A percentile compares a stretch with the other conserved stretches of the same genome.
phyloP scores from a whole-genome alignment of 208 protist genomes.

The Trypanosoma lewisi region DNA sequence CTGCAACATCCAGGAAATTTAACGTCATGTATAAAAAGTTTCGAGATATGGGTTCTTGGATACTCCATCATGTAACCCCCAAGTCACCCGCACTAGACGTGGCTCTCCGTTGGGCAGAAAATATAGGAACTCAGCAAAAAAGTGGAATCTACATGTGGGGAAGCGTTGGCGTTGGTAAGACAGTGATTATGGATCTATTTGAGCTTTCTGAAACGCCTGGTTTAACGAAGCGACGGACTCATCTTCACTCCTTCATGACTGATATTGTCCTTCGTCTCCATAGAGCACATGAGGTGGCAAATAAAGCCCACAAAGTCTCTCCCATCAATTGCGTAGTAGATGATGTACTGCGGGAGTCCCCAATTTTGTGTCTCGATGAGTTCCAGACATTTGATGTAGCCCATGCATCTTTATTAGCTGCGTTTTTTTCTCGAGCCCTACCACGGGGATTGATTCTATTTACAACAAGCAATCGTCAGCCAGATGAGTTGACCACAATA shows the following conservation, averaged over 20 bases:
- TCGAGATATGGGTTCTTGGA: not conserved
- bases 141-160: conserved; percentile 92
- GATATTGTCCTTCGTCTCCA: conserved; percentile 75
- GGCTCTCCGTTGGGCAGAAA: conserved; percentile 42
- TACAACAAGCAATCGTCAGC: conserved; percentile 85
- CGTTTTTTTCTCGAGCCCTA: conserved; percentile 81
- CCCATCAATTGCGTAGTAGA: conserved; percentile 77
- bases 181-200: conserved; percentile 94
- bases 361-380: conserved; percentile 92
- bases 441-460: conserved; percentile 70
- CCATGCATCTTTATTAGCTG: conserved; percentile 72
- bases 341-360: conserved; percentile 66
- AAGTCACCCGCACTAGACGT: conserved; percentile 27
- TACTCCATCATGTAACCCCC: conserved; percentile 18
- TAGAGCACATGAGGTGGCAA: conserved; percentile 32
- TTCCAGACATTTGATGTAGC: conserved; percentile 91
- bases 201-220: conserved; percentile 63
- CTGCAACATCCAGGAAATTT: not conserved
- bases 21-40: conserved; percentile 4
- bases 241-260: conserved; percentile 94
- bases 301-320: conserved; percentile 22
- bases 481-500: conserved; percentile 65
- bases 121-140: conserved; percentile 51
- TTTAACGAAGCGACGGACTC: conserved; percentile 79
- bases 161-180: conserved; percentile 94